Evolutionary conservation across 2,329 filamentous ascomycete genomes (phyloP).

Genomic region (Colletotrichum karsti): DNA sequence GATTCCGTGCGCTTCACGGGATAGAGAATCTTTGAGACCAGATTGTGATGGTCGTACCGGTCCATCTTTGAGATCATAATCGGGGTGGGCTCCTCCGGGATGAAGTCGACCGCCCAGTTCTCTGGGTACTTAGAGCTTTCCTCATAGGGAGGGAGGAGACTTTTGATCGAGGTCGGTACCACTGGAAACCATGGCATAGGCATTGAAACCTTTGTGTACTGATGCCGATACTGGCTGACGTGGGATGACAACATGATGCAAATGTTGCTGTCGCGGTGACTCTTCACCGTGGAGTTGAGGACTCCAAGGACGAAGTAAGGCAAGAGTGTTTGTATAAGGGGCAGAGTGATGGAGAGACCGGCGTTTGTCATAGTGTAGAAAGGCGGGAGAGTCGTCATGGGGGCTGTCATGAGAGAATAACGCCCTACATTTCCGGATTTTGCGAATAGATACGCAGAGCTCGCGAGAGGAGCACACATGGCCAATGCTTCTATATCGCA

Average conservation of each 20-base stretch:
- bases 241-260: neutral
- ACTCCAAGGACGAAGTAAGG: neutral
- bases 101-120: neutral
- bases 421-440: neutral
- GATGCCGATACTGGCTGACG: neutral
- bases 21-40: neutral
- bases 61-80: neutral
- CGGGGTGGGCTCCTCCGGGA: neutral
- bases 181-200: neutral
- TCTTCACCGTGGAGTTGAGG: neutral
- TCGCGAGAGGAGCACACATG: neutral
- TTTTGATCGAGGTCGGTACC: neutral
- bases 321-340: neutral
- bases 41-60: neutral
- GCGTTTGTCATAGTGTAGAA: neutral
- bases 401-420: neutral
- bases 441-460: neutral
- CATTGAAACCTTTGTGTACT: neutral
- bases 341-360: neutral
- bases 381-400: neutral
- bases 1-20: neutral
- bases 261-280: neutral
- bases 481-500: conserved; percentile 8
- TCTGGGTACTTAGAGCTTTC: neutral
- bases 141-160: neutral